Base-by-base conservation (phyloP, 139 green algal genomes). In the Closterium sp. region DNA sequence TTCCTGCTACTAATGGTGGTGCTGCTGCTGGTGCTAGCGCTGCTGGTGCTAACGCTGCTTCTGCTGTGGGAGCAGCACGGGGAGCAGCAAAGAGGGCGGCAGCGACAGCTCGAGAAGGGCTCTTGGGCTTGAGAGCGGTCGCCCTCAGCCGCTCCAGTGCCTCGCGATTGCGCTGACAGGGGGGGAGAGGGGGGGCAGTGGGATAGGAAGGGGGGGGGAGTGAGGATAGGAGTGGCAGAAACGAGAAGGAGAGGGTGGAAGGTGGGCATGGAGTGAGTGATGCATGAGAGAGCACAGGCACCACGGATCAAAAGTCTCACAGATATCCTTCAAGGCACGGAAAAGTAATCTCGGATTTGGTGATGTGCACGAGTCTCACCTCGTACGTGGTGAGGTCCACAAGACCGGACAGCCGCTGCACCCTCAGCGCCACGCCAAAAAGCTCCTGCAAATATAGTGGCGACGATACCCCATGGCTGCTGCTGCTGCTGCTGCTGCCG, bases 311-410 rank as follows among this genome's bases (percentile, higher is more conserved):
- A n/a, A n/a, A n/a, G n/a, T n/a, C n/a, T n/a, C n/a, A n/a, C n/a
- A n/a, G n/a, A n/a, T n/a, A n/a, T n/a, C n/a, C n/a, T n/a, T n/a
- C n/a, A n/a, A n/a, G n/a, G n/a, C n/a, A n/a, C n/a, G n/a, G n/a
- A n/a, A n/a, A n/a, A n/a, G n/a, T n/a, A n/a, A n/a, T n/a, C n/a
- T n/a, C n/a, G n/a, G n/a, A n/a, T n/a, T n/a, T n/a, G n/a, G n/a
- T n/a, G n/a, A n/a, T n/a, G n/a, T n/a, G n/a, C n/a, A 28, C 4
- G 55, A 34, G 21, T 30, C 88, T 86, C 33, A 93, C 91, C 34
- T 93, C 91, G 85, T 91, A 93, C 7, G 91, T 93, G 8, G 89
- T 88, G 28, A 31, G 55, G 36, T 93, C 85, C 16, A 43, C 91
- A 19, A 93, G 84, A 12, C 35, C 19, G 6, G 38, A 33, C 28